phyloP scores from a whole-genome alignment of 768 basidiomycete genomes.

The Trametopsis cervina region DNA sequence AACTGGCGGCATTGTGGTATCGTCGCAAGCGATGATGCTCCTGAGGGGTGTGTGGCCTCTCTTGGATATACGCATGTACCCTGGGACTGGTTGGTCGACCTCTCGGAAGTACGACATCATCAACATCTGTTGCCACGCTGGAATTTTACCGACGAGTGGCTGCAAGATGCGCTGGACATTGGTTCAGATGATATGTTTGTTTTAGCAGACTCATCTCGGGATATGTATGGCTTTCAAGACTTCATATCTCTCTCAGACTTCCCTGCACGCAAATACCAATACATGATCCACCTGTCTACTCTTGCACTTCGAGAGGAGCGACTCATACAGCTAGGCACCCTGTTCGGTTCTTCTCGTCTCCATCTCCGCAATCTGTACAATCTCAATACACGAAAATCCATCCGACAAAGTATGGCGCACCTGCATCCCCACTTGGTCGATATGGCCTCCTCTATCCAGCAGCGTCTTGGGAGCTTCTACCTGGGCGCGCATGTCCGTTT shows the following conservation, averaged over 20 bases:
- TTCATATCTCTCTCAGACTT: slow-evolving; percentile 15
- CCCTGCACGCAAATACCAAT: slow-evolving; percentile 34
- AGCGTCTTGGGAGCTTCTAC: slow-evolving; percentile 39
- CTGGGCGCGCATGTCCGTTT: slow-evolving; percentile 62
- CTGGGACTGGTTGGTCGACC: slow-evolving; percentile 66
- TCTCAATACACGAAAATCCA: slow-evolving; percentile 33
- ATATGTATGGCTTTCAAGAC: slow-evolving; percentile 61
- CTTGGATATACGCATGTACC: slow-evolving; percentile 54
- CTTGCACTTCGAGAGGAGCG: slow-evolving; percentile 36
- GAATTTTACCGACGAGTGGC: slow-evolving; percentile 43
- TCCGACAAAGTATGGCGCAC: slow-evolving; percentile 55
- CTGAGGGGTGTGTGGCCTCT: slow-evolving; percentile 55
- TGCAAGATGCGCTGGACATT: slow-evolving; percentile 35
- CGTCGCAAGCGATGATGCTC: not conserved
- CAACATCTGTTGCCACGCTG: slow-evolving; percentile 43
- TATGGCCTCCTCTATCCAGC: slow-evolving; percentile 37
- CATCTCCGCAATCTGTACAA: slow-evolving; percentile 37
- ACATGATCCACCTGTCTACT: slow-evolving; percentile 35
- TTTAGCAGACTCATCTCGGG: slow-evolving; percentile 49
- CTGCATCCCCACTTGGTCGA: slow-evolving; percentile 38
- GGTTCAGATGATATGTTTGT: slow-evolving; percentile 32
- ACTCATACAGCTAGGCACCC: slow-evolving; percentile 63
- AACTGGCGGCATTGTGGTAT: slow-evolving; percentile 45
- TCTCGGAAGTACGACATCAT: slow-evolving; percentile 29
- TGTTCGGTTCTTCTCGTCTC: slow-evolving; percentile 72